Evolutionary conservation across 1,139 yeast genomes (phyloP).

Genomic region (Pneumocystis wakefieldiae): DNA sequence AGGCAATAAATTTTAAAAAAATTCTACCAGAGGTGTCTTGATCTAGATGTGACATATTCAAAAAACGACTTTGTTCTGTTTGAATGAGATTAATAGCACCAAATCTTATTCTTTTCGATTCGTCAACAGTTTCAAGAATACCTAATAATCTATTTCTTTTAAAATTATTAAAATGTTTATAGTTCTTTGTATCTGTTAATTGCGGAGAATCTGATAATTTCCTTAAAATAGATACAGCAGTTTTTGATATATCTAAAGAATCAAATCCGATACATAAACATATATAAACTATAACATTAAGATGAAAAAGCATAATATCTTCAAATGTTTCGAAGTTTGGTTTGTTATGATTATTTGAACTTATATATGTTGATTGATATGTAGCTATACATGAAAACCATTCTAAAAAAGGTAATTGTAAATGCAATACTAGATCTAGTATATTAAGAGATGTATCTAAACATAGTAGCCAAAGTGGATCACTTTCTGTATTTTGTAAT

Average conservation of each 20-base stretch:
- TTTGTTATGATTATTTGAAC: background rate
- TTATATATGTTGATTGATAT: background rate
- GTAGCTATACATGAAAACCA: background rate
- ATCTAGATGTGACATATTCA: background rate
- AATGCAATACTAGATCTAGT: background rate
- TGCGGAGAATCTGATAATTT: background rate
- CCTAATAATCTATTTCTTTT: background rate
- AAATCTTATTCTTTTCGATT: background rate
- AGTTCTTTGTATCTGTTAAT: background rate
- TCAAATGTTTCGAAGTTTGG: background rate
- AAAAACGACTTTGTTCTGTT: background rate
- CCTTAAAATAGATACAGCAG: background rate
- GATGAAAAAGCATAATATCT: background rate
- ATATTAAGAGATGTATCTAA: background rate
- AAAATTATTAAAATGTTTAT: background rate
- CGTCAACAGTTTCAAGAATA: conserved; percentile 1
- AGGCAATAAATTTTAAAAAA: background rate
- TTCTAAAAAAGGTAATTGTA: background rate
- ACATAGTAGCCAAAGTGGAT: background rate
- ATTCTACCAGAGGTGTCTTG: background rate
- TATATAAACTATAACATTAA: background rate
- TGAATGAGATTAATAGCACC: background rate
- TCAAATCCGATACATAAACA: background rate
- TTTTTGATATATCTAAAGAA: background rate
- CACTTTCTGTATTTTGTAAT: background rate